Base-by-base conservation (phyloP, 345 rosid genomes). In the Cardamine occulta region DNA sequence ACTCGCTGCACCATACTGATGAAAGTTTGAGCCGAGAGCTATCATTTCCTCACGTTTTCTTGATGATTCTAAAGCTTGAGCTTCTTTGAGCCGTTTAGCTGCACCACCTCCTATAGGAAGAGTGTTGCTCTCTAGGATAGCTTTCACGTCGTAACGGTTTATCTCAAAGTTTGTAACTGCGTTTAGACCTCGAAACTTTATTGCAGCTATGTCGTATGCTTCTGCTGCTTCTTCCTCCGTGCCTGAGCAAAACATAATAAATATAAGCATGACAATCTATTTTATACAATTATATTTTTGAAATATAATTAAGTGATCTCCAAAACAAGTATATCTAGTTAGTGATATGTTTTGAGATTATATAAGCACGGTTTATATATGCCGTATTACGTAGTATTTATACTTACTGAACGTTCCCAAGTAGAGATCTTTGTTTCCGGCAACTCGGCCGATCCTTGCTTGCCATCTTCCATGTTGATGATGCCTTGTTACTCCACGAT, bases 401-500 rank as follows among this genome's bases (percentile, higher is more conserved):
- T 21, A 51, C 98, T 85, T 82, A 93, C 99, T 91, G 83, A 96
- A 96, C 18, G 99, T 96, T 83, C 99, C 99, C 49, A 96, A 71
- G 78, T 96, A 96, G 69, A 96, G 99, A 83, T 96, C 99, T 83
- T 96, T 96, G 86, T 96, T 96, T 72, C 99, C 99, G 1, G 99
- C 99, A 71, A 96, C 99, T 77, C 99, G 83, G 11, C 98, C 99
- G 21, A 95, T 95, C 80, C 99, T 89, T 19, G 99, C 99, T 77
- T 95, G 99, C 99, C 99, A 95, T 82, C 99, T 85, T 74, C 99
- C 98, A 81, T 95, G 99, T 72, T 95, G 99, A 77, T 95, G 99
- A 84, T 95, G 99, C 86, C 98, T 92, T 47, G 99, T 96, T 52
- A 96, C 99, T 47, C 99, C 99, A 6, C 99, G 96, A 70, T 96